Percentiles rank a stretch among this genome's conserved stretches.
Conservation (phyloP, 2,329 filamentous ascomycete species). For the Diatrype stigma region DNA sequence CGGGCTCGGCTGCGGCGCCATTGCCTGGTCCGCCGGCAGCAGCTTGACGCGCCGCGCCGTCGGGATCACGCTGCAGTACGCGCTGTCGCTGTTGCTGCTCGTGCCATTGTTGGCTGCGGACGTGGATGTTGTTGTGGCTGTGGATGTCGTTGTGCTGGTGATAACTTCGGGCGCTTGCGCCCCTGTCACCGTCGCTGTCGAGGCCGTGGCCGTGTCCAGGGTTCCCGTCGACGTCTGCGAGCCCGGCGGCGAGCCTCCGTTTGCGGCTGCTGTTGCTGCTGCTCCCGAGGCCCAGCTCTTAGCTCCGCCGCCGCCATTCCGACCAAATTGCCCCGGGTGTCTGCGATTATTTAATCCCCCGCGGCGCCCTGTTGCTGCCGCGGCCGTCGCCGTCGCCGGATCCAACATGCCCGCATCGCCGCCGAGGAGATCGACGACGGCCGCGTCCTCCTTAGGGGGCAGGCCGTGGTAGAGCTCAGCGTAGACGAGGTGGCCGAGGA, state of each 20-base stretch:
- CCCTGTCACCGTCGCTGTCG: constrained; percentile 43
- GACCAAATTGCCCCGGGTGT: too few relatives aligned
- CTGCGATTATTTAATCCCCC: too few relatives aligned
- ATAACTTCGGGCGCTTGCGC: not conserved
- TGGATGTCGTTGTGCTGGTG: too few relatives aligned
- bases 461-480: constrained; percentile 67
- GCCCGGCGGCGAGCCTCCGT: constrained; percentile 36
- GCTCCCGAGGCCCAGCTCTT: constrained; percentile 4
- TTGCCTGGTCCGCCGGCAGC: constrained; percentile 64
- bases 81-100: constrained; percentile 26
- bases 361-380: not conserved
- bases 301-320: too few relatives aligned
- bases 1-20: constrained; percentile 64
- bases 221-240: constrained; percentile 52
- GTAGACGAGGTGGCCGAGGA: constrained; percentile 66
- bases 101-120: not conserved
- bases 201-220: constrained; percentile 48
- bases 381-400: not conserved
- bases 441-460: constrained; percentile 59
- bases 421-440: constrained; percentile 51
- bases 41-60: constrained; percentile 62
- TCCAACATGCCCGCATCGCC: constrained; percentile 34
- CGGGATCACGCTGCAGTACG: constrained; percentile 60
- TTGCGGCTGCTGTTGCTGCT: constrained; percentile 23
- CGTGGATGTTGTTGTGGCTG: too few relatives aligned